These are phyloP conservation scores for Pisolithus tinctorius DNA, from an alignment of 768 basidiomycete species.

Conservation along the genomic window DNA sequence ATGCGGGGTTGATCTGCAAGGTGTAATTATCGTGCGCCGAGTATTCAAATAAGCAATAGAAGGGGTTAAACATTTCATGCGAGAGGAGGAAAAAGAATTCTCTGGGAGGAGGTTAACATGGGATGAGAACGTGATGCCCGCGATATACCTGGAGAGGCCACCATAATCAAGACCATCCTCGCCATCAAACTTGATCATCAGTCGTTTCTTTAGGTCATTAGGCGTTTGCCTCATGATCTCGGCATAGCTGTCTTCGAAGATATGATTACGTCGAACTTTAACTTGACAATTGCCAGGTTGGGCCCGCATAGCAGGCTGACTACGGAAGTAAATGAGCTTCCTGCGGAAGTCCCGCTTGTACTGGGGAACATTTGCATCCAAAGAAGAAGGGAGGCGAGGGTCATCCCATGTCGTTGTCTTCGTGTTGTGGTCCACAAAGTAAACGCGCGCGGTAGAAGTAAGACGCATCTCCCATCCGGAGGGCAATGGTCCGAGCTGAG, in stretches of 20 bases:
- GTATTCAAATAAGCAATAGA: conserved; percentile 99
- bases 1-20: conserved; percentile 97
- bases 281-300: conserved; percentile 99
- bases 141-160: conserved; percentile 81
- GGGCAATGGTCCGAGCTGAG: conserved; percentile 93
- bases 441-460: conserved; percentile 94
- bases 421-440: conserved; percentile 99
- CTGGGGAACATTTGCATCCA: conserved; percentile 96
- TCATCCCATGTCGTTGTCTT: conserved; percentile 99
- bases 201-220: conserved; percentile 94
- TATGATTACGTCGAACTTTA: conserved; percentile 95
- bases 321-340: conserved; percentile 99
- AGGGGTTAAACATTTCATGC: conserved; percentile 99
- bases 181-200: conserved; percentile 99
- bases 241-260: conserved; percentile 98
- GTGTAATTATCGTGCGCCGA: conserved; percentile 99
- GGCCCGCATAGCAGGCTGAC: conserved; percentile 95
- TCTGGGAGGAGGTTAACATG: conserved; percentile 37
- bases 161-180: conserved; percentile 99
- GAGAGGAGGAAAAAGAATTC: conserved; percentile 99
- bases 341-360: conserved; percentile 99
- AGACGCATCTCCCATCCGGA: conserved; percentile 99
- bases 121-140: neutral
- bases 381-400: conserved; percentile 88
- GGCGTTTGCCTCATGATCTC: conserved; percentile 99